Evolutionary conservation across 176 grass and related monocot genomes (phyloP).

Genomic region (Avena atlantica): DNA sequence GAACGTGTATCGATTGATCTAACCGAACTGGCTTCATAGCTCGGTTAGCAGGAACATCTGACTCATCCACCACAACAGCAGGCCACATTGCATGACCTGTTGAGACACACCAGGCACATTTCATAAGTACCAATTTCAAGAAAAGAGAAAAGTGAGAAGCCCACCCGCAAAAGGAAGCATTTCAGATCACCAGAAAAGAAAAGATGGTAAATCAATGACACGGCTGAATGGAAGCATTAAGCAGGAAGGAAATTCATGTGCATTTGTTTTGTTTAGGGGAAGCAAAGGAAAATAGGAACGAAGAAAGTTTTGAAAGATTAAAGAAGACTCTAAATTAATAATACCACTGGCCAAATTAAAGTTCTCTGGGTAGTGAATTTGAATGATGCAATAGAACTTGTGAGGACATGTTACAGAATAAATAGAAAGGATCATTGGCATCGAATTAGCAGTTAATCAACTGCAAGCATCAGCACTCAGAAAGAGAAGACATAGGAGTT

Average conservation of each 20-base stretch:
- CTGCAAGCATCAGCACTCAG: constrained; percentile 26
- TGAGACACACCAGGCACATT: constrained; percentile 42
- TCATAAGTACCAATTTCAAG: constrained; percentile 34
- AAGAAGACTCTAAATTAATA: constrained; percentile 9
- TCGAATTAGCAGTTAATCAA: constrained; percentile 30
- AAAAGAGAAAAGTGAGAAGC: not conserved
- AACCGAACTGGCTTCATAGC: constrained; percentile 68
- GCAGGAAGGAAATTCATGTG: not conserved
- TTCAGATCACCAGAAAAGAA: not conserved
- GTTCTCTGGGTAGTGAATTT: not conserved
- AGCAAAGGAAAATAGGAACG: not conserved
- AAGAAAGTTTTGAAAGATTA: constrained; percentile 19
- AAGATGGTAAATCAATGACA: constrained; percentile 4
- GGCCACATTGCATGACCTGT: constrained; percentile 99
- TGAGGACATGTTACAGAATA: constrained; percentile 16
- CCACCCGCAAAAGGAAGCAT: constrained; percentile 4
- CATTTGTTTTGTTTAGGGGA: constrained; percentile 27
- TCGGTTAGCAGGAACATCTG: constrained; percentile 58
- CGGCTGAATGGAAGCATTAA: constrained; percentile 20
- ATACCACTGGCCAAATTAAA: not conserved
- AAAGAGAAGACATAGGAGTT: constrained; percentile 36
- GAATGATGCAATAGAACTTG: constrained; percentile 27
- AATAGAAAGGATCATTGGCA: not conserved
- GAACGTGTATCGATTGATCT: constrained; percentile 82
- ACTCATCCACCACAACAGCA: constrained; percentile 89